Percentiles rank a stretch among this genome's conserved stretches.
Evolutionary conservation across 2,329 filamentous ascomycete genomes (phyloP).

Genomic region (Teratosphaeria pseudoeucalypti): DNA sequence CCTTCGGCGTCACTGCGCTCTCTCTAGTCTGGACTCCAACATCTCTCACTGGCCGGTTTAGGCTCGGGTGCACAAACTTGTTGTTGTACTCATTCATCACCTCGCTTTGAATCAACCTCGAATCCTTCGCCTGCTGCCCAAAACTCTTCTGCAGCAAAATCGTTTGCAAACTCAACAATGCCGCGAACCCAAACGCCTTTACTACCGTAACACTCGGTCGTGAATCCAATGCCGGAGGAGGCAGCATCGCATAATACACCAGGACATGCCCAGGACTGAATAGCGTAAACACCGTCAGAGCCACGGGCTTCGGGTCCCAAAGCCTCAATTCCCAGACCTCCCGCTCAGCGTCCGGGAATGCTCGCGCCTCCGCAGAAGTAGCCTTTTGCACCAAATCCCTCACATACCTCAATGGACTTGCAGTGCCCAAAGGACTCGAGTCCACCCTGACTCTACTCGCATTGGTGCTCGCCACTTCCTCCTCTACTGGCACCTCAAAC

Average conservation of each 20-base stretch:
- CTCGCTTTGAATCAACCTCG: constrained; percentile 73
- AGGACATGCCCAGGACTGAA: constrained; percentile 93
- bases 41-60: constrained; percentile 69
- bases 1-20: constrained; percentile 23
- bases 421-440: constrained; percentile 59
- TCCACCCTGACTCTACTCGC: constrained; percentile 82
- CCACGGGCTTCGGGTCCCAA: constrained; percentile 86
- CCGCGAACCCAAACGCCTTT: constrained; percentile 67
- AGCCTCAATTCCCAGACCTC: constrained; percentile 93
- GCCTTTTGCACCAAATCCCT: constrained; percentile 55
- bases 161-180: constrained; percentile 67
- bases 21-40: constrained; percentile 67
- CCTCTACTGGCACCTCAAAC: constrained; percentile 77
- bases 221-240: constrained; percentile 62
- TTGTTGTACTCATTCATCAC: constrained; percentile 92
- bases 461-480: constrained; percentile 66
- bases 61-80: constrained; percentile 83
- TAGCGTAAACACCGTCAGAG: constrained; percentile 70
- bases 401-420: constrained; percentile 69
- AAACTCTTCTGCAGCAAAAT: constrained; percentile 63
- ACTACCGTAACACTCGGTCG: constrained; percentile 78
- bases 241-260: constrained; percentile 80
- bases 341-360: constrained; percentile 67
- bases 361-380: constrained; percentile 62
- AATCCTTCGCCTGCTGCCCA: constrained; percentile 76